These are phyloP conservation scores for Tolypocladium tropicale DNA, from an alignment of 2,329 filamentous ascomycete species.

Conservation along the genomic window DNA sequence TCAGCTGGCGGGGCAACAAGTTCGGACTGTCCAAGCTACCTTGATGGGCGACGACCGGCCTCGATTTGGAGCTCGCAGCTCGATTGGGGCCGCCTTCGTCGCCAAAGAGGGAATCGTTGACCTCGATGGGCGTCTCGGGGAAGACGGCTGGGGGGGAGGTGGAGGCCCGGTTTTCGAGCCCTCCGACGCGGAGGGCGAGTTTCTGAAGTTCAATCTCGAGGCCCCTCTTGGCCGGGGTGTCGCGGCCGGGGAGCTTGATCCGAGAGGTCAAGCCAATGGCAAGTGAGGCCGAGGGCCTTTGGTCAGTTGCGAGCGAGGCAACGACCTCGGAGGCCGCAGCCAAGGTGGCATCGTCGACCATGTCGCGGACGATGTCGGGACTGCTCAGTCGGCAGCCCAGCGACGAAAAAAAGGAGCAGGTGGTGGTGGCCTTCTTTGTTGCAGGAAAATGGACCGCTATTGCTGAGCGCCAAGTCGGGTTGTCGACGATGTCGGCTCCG, in stretches of 20 bases:
- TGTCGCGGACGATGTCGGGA: slow-evolving; percentile 19
- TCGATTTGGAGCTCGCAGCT: slow-evolving; percentile 25
- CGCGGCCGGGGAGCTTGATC: slow-evolving; percentile 66
- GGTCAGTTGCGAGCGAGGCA: slow-evolving; percentile 37
- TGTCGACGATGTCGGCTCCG: neutral
- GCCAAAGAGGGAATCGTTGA: slow-evolving; percentile 52
- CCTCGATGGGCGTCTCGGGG: slow-evolving; percentile 76
- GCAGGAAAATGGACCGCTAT: neutral
- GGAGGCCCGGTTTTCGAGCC: slow-evolving; percentile 70
- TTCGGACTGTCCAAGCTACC: slow-evolving; percentile 28
- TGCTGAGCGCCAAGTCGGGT: neutral
- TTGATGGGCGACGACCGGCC: slow-evolving; percentile 33
- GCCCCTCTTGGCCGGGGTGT: slow-evolving; percentile 63
- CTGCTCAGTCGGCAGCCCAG: slow-evolving; percentile 17
- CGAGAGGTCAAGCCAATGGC: slow-evolving; percentile 33
- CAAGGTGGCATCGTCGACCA: slow-evolving; percentile 46
- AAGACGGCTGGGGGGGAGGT: slow-evolving; percentile 48
- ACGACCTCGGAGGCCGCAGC: slow-evolving; percentile 43
- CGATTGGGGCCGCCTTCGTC: slow-evolving; percentile 45
- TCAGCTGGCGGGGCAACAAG: slow-evolving; percentile 41
- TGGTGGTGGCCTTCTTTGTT: neutral
- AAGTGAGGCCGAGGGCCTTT: slow-evolving; percentile 26
- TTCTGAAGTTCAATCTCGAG: slow-evolving; percentile 78
- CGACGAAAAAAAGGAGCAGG: slow-evolving; percentile 3
- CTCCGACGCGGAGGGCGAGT: slow-evolving; percentile 66